These are phyloP conservation scores for Taphrina wiesneri DNA, from an alignment of 1,139 yeast species.

Conservation along the genomic window DNA sequence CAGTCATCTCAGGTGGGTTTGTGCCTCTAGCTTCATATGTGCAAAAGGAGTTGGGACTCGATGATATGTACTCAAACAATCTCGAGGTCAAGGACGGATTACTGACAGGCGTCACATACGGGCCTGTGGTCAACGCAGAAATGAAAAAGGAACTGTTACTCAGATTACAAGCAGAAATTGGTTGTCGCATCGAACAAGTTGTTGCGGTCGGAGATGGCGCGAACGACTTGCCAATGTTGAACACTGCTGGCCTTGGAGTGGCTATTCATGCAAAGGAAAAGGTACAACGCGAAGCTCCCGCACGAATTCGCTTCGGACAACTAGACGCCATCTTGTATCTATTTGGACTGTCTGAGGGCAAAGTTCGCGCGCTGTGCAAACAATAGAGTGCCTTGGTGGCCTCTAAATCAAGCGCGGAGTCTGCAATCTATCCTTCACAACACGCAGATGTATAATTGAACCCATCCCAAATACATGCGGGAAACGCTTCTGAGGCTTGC, in stretches of 20 bases:
- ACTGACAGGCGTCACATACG: constrained; percentile 60
- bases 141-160: constrained; percentile 73
- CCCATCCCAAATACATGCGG: not conserved
- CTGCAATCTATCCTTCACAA: not conserved
- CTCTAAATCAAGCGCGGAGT: not conserved
- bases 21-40: constrained; percentile 81
- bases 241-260: constrained; percentile 84
- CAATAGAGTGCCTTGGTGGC: not conserved
- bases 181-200: constrained; percentile 56
- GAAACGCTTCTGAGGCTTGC: not conserved
- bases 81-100: constrained; percentile 48
- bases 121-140: constrained; percentile 82
- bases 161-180: constrained; percentile 65
- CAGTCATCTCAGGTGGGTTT: constrained; percentile 94
- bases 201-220: constrained; percentile 98
- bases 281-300: constrained; percentile 80
- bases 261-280: constrained; percentile 98
- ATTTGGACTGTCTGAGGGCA: constrained; percentile 53
- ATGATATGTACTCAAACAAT: constrained; percentile 85
- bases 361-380: constrained; percentile 7
- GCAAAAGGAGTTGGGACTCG: constrained; percentile 66
- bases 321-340: constrained; percentile 76
- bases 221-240: constrained; percentile 92
- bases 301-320: constrained; percentile 69
- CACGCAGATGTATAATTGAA: not conserved